These are phyloP conservation scores for Backusella parvicylindrica DNA, from an alignment of 192 early-diverging fungal genomes.

Conservation along the genomic window DNA sequence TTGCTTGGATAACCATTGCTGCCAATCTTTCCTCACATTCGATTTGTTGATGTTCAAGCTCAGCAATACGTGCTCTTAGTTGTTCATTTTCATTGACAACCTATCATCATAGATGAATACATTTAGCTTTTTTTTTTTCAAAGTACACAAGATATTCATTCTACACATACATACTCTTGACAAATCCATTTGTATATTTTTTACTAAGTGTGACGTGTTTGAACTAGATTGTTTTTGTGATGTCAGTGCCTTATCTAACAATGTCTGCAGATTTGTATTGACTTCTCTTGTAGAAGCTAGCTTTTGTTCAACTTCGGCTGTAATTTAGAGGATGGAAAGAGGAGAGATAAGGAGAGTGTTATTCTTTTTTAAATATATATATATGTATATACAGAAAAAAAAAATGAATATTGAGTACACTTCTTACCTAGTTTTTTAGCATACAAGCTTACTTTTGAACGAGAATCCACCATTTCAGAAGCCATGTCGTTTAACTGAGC, in stretches of 20 bases:
- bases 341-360: not conserved
- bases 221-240: conserved; percentile 54
- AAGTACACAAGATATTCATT: no score
- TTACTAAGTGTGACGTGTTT: conserved; percentile 56
- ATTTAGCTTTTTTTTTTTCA: not conserved
- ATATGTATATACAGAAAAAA: not conserved
- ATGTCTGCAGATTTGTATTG: conserved; percentile 50
- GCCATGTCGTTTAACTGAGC: conserved; percentile 59
- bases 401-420: not conserved
- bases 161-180: conserved; percentile 37
- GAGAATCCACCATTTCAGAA: conserved; percentile 53
- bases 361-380: no score
- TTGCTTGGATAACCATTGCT: conserved; percentile 51
- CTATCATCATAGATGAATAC: not conserved
- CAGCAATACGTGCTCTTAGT: conserved; percentile 45
- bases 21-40: conserved; percentile 52
- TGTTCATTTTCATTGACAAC: conserved; percentile 50
- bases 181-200: conserved; percentile 55
- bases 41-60: conserved; percentile 51
- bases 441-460: conserved; percentile 48
- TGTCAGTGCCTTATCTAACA: conserved; percentile 48
- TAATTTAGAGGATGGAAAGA: not conserved
- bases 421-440: conserved; percentile 45
- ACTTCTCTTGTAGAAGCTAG: conserved; percentile 50
- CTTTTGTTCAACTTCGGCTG: conserved; percentile 55